Evolutionary conservation across 768 basidiomycete species (phyloP).

Genomic region (Leucocoprinus sp.): DNA sequence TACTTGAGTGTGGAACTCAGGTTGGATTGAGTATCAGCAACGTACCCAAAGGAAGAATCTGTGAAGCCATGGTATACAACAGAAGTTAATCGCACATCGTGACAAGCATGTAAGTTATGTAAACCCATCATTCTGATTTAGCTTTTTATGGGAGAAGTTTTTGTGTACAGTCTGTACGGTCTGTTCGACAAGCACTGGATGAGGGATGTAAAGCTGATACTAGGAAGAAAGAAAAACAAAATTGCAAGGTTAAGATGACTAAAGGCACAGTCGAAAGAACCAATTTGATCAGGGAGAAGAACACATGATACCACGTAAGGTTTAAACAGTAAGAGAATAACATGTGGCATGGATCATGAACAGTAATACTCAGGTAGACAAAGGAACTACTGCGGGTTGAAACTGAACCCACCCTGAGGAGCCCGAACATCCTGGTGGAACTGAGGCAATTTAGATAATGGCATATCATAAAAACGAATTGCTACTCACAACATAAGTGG

Average conservation of each 20-base stretch:
- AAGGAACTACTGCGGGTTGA: constrained; percentile 51
- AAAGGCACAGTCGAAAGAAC: no score
- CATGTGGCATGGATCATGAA: constrained; percentile 7
- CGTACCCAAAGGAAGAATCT: constrained; percentile 85
- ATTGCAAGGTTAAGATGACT: no score
- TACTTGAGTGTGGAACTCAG: constrained; percentile 1
- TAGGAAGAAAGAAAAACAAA: no score
- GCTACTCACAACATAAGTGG: constrained; percentile 59
- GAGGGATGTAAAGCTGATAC: no score
- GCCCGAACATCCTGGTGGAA: constrained; percentile 83
- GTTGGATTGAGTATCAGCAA: background rate
- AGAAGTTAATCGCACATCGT: background rate
- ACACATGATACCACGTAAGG: no score
- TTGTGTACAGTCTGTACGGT: no score
- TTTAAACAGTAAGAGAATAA: no score
- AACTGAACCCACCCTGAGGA: constrained; percentile 95
- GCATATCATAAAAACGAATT: constrained; percentile 10
- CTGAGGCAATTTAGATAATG: constrained; percentile 27
- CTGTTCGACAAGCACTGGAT: no score
- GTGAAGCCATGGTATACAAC: constrained; percentile 63
- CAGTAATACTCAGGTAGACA: background rate
- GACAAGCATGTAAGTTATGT: constrained; percentile 1
- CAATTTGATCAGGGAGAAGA: no score
- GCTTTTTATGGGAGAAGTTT: no score
- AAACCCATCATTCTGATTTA: no score